Base-by-base conservation (phyloP, 176 grass and related monocot genomes). In the Thinopyrum elongatum region DNA sequence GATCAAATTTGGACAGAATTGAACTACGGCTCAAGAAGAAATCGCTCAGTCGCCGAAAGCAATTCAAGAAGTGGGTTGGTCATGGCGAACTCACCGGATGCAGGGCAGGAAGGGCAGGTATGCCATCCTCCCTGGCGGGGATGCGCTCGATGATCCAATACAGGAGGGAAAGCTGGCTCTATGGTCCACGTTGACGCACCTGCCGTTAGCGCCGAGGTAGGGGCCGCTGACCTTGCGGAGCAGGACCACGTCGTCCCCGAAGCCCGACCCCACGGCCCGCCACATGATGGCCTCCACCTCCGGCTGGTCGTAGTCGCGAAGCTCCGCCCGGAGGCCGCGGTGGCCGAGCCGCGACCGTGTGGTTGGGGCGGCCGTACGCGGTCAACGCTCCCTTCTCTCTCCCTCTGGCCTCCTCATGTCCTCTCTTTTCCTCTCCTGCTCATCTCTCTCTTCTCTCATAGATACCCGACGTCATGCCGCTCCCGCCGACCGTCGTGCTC, bases 121-220 rank as follows among this genome's bases (percentile, higher is more conserved):
- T 66, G 4, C 34, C 34, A 35, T 1, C 0, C 9, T 57, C 25
- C 7, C 34, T 83, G 10, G 5, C 15, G 16, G 53, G 81, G 34
- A 74, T 44, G 35, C 25, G 11, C 61, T 67, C 60, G 21, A 77
- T 59, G 22, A 12, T 11, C 83, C 83, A 85, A 9, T 28, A 64
- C 64, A 61, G 23, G 64, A 38, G 70, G 25, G 30, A 3, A 4
- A 11, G 16, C 47, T 65, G 21, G 8, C 2, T 42, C 27, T 25
- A 42, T 9, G 22, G 6, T 79, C 64, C 10, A 68, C 41, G 61
- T 26, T 28, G 83, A 77, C 61, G 41, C 3, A 35, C 27, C 59
- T 65, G 12, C 25, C 75, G 25, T 70, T 60, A 33, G 47, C 76
- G 25, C 84, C 63, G 64, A 86, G 84, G 84, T 36, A 27, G 39